Conservation (phyloP, 1,139 yeast species). For the Candida sp. region DNA sequence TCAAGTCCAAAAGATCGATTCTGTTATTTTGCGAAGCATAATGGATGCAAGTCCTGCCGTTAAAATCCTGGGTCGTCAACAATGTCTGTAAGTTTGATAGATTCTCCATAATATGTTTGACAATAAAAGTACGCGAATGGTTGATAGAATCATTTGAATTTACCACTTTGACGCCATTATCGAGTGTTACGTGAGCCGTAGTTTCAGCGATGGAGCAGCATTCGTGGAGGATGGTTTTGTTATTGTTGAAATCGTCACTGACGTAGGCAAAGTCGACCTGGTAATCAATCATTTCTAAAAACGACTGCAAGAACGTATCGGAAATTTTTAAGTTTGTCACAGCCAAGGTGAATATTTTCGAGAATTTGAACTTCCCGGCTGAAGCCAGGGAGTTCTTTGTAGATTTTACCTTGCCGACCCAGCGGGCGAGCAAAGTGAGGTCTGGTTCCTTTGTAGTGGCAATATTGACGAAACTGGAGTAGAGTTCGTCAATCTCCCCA, state of each 20-base stretch:
- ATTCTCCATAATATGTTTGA: constrained; percentile 28
- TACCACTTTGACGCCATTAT: constrained; percentile 44
- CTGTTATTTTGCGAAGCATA: constrained; percentile 78
- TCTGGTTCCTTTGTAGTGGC: constrained; percentile 48
- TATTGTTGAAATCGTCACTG: constrained; percentile 40
- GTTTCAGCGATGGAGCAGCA: constrained; percentile 42
- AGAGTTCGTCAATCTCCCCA: constrained; percentile 59
- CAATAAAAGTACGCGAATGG: constrained; percentile 39
- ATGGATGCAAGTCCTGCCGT: constrained; percentile 84
- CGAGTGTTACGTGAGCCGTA: constrained; percentile 32
- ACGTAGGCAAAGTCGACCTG: constrained; percentile 39
- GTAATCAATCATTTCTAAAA: constrained; percentile 40
- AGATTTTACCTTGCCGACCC: constrained; percentile 44
- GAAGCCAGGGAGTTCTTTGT: constrained; percentile 5
- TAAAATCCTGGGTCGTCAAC: constrained; percentile 49
- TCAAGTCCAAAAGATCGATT: constrained; percentile 47
- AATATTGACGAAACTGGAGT: constrained; percentile 62
- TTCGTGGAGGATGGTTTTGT: constrained; percentile 40
- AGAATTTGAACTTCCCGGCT: constrained; percentile 37
- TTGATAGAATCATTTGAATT: constrained; percentile 39
- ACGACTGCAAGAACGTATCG: constrained; percentile 44
- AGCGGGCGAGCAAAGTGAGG: constrained; percentile 44
- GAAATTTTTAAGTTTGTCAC: constrained; percentile 51
- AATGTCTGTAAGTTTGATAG: constrained; percentile 18
- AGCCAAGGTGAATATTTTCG: constrained; percentile 64